Conservation (phyloP, 1,284 basidiomycete genomes). For the Pascua guehoae region DNA sequence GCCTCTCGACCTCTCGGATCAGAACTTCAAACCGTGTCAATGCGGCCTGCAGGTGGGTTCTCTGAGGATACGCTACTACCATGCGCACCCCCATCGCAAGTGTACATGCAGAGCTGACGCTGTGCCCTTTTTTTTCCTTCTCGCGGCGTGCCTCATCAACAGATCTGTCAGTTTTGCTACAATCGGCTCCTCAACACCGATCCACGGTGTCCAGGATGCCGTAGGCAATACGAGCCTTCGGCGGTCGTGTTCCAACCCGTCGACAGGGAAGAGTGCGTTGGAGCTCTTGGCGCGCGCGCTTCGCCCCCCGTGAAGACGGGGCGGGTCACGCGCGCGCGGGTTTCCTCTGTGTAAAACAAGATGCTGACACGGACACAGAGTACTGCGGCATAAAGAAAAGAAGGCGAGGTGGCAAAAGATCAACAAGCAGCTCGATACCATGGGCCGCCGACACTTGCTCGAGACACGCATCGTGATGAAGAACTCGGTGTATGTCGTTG, state of each 20-base stretch:
- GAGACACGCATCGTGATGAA: conserved; percentile 96
- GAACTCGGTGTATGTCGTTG: conserved; percentile 93
- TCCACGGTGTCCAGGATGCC: conserved; percentile 93
- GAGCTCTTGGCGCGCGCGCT: background rate
- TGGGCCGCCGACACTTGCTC: conserved; percentile 81
- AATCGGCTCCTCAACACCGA: conserved; percentile 97
- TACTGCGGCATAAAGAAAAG: conserved; percentile 90
- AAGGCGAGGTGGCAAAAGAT: conserved; percentile 95
- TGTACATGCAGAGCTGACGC: background rate
- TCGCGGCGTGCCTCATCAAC: conserved; percentile 1
- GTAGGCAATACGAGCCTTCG: conserved; percentile 88
- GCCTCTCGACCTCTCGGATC: conserved; percentile 97
- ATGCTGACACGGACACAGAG: conserved; percentile 55
- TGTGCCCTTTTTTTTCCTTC: conserved; percentile 13
- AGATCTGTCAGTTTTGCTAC: conserved; percentile 99
- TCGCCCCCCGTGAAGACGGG: background rate
- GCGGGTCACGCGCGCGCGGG: background rate
- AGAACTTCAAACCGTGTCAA: conserved; percentile 98
- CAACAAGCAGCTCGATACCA: conserved; percentile 87
- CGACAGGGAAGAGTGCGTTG: conserved; percentile 85
- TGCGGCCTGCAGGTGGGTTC: conserved; percentile 89
- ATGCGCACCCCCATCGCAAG: too few relatives aligned
- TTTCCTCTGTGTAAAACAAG: background rate
- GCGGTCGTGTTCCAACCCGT: conserved; percentile 94
- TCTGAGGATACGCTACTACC: too few relatives aligned